Evolutionary conservation across 352 stramenopile genomes (phyloP).

Genomic region (Pythium brachiatum): DNA sequence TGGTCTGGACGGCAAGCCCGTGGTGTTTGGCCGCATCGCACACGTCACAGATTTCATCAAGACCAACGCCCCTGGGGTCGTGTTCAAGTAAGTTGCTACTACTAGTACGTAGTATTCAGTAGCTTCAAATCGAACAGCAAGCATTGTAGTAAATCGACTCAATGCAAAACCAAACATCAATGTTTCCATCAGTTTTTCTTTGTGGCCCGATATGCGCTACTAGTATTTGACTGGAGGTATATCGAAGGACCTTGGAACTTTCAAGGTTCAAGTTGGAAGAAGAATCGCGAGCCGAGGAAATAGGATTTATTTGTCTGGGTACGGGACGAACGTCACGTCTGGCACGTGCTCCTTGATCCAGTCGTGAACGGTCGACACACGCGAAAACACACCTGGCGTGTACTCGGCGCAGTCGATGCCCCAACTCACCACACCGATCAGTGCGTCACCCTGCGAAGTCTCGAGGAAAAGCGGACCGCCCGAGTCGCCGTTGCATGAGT

Average conservation of each 20-base stretch:
- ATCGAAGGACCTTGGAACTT: too few relatives aligned
- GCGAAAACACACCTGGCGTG: conserved; percentile 21
- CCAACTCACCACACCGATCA: conserved; percentile 31
- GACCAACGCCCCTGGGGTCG: conserved; percentile 18
- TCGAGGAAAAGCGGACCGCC: conserved; percentile 24
- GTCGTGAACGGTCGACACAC: conserved; percentile 10
- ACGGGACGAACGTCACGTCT: conserved; percentile 1
- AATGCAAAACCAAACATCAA: too few relatives aligned
- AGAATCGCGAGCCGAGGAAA: too few relatives aligned
- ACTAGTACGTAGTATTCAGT: too few relatives aligned
- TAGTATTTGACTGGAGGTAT: too few relatives aligned
- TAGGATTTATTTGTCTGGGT: conserved; percentile 9
- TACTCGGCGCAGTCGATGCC: conserved; percentile 18
- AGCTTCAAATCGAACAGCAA: too few relatives aligned
- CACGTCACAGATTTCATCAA: conserved; percentile 43
- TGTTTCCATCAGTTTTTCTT: too few relatives aligned
- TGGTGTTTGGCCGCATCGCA: conserved; percentile 50
- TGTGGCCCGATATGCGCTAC: too few relatives aligned
- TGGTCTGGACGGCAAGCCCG: conserved; percentile 42
- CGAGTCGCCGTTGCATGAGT: conserved; percentile 31
- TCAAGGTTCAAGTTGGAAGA: too few relatives aligned
- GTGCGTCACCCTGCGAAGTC: conserved; percentile 10
- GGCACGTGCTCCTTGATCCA: conserved; percentile 16
- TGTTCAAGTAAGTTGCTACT: background rate
- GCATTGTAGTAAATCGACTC: too few relatives aligned